These are phyloP conservation scores for Fusarium oligoseptatum DNA, from an alignment of 2,329 filamentous ascomycete species.

Conservation along the genomic window DNA sequence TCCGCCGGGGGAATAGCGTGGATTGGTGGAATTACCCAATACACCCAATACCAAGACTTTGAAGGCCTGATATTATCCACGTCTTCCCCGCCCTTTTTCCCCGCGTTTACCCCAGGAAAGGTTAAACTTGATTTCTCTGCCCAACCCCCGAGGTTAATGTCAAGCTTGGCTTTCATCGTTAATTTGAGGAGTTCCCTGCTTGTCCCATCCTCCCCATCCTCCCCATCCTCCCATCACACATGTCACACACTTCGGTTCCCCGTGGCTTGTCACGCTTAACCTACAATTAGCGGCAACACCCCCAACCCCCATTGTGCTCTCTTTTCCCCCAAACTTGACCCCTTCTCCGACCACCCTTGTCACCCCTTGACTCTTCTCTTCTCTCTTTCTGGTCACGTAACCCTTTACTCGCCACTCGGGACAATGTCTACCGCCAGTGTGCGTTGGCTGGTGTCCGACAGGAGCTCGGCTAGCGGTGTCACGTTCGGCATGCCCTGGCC, in stretches of 20 bases:
- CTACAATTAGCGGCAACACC: neutral
- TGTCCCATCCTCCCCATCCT: neutral
- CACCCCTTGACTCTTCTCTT: neutral
- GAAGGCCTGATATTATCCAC: neutral
- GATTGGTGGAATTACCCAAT: neutral
- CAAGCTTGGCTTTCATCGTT: neutral
- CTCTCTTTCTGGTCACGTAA: neutral
- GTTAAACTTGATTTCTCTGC: neutral
- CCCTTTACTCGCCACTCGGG: neutral
- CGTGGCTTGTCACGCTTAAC: neutral
- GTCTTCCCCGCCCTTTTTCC: neutral
- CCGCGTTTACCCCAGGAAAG: constrained; percentile 6
- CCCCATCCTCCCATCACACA: neutral
- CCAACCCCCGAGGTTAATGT: neutral
- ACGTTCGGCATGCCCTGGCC: constrained; percentile 38
- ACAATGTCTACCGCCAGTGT: constrained; percentile 24
- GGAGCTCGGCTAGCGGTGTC: constrained; percentile 19
- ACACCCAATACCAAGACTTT: neutral
- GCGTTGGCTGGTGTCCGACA: constrained; percentile 19
- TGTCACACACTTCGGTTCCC: neutral
- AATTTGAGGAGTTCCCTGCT: too few species aligned
- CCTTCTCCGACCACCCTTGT: neutral
- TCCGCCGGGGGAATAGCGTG: neutral
- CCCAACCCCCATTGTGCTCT: neutral
- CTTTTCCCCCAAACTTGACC: neutral